Percentiles rank a stretch among this genome's conserved stretches.
These are phyloP conservation scores for Chlorella sorokiniana DNA, from an alignment of 139 green algal genomes.

Conservation along the genomic window DNA sequence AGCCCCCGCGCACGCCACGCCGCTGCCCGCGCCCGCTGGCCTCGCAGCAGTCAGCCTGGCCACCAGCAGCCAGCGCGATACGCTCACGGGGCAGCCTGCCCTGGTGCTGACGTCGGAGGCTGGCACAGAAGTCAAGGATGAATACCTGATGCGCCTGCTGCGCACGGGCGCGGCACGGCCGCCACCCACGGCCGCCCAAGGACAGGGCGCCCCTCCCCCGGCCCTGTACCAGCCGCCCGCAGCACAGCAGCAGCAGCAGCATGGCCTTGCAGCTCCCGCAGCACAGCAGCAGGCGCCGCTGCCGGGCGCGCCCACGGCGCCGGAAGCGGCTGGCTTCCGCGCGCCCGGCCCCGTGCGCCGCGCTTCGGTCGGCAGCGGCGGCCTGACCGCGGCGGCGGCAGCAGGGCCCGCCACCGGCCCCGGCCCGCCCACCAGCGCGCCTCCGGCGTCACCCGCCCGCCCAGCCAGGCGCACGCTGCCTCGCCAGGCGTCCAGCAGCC, in stretches of 20 bases:
- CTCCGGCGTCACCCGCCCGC: not conserved
- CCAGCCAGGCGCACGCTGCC: not conserved
- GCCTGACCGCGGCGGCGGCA: too few species aligned
- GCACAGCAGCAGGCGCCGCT: constrained; percentile 2
- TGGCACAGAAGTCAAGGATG: not conserved
- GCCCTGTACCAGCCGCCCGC: not conserved
- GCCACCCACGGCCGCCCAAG: not conserved
- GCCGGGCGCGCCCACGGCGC: not conserved
- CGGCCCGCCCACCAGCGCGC: not conserved
- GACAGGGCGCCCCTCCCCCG: not conserved
- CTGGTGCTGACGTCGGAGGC: not conserved
- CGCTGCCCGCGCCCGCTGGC: not conserved
- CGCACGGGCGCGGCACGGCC: not conserved
- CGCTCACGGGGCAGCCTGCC: not conserved
- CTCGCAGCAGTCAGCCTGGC: not conserved
- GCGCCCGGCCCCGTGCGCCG: constrained; percentile 8
- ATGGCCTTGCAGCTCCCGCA: not conserved
- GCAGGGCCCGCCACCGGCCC: not conserved
- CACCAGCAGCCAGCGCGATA: constrained; percentile 30
- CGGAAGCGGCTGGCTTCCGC: not conserved
- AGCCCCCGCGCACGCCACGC: not conserved
- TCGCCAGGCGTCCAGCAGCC: not conserved
- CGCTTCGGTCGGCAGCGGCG: not conserved
- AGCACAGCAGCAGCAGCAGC: not conserved
- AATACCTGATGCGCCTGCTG: constrained; percentile 34